phyloP scores from a whole-genome alignment of 2,329 filamentous ascomycete species.

The Tetracladium maxilliforme region DNA sequence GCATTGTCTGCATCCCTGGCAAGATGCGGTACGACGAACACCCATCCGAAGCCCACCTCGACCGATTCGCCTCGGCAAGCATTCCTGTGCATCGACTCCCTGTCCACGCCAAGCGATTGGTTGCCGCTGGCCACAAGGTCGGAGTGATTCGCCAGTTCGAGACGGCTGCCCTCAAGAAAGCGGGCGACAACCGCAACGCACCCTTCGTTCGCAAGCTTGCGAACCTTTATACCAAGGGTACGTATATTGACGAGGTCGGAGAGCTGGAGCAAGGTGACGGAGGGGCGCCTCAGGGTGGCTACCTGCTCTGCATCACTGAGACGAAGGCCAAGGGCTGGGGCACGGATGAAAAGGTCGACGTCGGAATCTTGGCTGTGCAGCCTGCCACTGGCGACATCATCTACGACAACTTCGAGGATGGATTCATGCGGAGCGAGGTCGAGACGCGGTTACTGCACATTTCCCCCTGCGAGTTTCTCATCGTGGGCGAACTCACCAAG shows the following conservation, averaged over 20 bases:
- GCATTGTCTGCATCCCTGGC: conserved; percentile 92
- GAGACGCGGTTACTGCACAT: conserved; percentile 94
- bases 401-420: conserved; percentile 91
- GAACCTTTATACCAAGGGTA: conserved; percentile 95
- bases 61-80: conserved; percentile 87
- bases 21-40: conserved; percentile 91
- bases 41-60: conserved; percentile 79
- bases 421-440: conserved; percentile 93
- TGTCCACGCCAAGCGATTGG: conserved; percentile 86
- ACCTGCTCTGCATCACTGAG: conserved; percentile 86
- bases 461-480: conserved; percentile 85
- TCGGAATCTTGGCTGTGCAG: conserved; percentile 87
- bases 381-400: conserved; percentile 92
- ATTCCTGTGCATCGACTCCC: conserved; percentile 84
- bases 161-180: conserved; percentile 90
- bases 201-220: conserved; percentile 89
- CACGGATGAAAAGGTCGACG: conserved; percentile 83
- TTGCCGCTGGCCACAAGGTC: conserved; percentile 88
- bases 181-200: conserved; percentile 82
- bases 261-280: conserved; percentile 53
- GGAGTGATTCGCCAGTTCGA: conserved; percentile 90
- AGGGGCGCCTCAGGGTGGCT: conserved; percentile 57
- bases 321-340: conserved; percentile 63
- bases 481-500: conserved; percentile 80
- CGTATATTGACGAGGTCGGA: conserved; percentile 88